Conservation (phyloP, 1,139 yeast genomes). For the Yamadazyma aaseri region DNA sequence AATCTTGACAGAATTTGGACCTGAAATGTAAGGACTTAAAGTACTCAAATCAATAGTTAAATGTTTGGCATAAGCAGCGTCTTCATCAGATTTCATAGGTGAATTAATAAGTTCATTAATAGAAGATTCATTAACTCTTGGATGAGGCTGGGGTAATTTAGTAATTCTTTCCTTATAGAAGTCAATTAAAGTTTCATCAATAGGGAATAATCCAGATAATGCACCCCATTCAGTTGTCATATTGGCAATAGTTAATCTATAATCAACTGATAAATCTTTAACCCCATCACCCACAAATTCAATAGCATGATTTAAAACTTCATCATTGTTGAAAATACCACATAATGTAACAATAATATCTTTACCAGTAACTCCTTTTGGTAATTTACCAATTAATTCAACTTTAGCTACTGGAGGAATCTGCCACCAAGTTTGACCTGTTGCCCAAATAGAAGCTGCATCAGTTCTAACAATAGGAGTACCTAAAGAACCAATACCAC, state of each 20-base stretch:
- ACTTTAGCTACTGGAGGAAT: conserved; percentile 98
- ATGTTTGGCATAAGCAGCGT: conserved; percentile 85
- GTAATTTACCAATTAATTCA: conserved; percentile 77
- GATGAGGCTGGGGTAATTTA: conserved; percentile 76
- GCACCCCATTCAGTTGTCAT: conserved; percentile 99
- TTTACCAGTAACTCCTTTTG: conserved; percentile 89
- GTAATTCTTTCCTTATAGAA: conserved; percentile 73
- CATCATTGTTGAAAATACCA: conserved; percentile 93
- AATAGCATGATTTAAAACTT: conserved; percentile 94
- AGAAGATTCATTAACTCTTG: conserved; percentile 70
- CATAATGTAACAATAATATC: conserved; percentile 96
- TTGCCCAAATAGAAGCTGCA: conserved; percentile 99
- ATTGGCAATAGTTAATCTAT: conserved; percentile 92
- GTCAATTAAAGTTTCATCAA: conserved; percentile 70
- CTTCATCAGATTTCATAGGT: conserved; percentile 59
- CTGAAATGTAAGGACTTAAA: conserved; percentile 87
- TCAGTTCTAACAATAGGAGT: conserved; percentile 98
- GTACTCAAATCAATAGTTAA: conserved; percentile 79
- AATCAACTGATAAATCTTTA: conserved; percentile 73
- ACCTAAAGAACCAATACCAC: conserved; percentile 94
- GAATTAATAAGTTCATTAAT: conserved; percentile 49
- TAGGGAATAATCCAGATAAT: conserved; percentile 91
- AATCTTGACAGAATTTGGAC: conserved; percentile 95
- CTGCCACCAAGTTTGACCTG: conserved; percentile 99
- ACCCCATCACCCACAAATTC: conserved; percentile 93